Percentiles rank a stretch among this genome's conserved stretches.
Evolutionary conservation across 352 stramenopile species (phyloP).

Genomic region (Pythium brassicae): DNA sequence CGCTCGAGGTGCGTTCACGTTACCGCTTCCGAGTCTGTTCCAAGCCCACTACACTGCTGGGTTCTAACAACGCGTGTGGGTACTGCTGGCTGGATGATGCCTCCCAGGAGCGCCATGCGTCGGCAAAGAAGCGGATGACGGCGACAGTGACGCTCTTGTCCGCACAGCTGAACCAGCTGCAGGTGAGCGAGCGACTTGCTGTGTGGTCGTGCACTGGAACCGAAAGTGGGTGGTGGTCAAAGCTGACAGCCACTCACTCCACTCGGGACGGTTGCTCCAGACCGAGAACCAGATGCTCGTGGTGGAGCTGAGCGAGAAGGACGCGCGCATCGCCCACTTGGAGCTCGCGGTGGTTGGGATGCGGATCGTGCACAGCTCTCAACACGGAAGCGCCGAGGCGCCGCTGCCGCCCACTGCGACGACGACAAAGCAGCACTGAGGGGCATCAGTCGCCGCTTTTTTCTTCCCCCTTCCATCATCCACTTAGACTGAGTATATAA

Average conservation of each 20-base stretch:
- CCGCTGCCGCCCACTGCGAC: neutral
- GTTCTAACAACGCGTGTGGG: neutral
- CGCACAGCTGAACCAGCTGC: conserved; percentile 33
- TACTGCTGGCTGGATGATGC: neutral
- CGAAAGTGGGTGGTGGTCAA: neutral
- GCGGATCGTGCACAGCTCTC: conserved; percentile 25
- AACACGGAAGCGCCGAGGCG: neutral
- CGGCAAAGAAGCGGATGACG: conserved; percentile 35
- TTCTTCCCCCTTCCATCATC: too few species aligned
- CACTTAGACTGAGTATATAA: conserved; percentile 2
- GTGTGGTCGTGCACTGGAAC: too few species aligned
- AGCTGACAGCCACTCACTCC: neutral
- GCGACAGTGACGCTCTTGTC: conserved; percentile 21
- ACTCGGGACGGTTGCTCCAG: conserved; percentile 4
- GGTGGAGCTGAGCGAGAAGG: conserved; percentile 26
- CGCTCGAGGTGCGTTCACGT: conserved; percentile 19
- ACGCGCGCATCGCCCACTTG: conserved; percentile 45
- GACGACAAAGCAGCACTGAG: neutral
- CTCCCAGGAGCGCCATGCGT: conserved; percentile 31
- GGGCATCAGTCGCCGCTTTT: too few species aligned
- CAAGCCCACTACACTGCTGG: neutral
- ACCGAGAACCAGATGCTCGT: conserved; percentile 43
- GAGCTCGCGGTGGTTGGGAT: conserved; percentile 43
- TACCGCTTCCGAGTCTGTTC: too few species aligned
- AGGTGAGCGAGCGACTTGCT: conserved; percentile 10